Percentiles rank a stretch among this genome's conserved stretches.
Conservation (phyloP, 225 moss, liverwort and hornwort species). For the Pleurozium schreberi region DNA sequence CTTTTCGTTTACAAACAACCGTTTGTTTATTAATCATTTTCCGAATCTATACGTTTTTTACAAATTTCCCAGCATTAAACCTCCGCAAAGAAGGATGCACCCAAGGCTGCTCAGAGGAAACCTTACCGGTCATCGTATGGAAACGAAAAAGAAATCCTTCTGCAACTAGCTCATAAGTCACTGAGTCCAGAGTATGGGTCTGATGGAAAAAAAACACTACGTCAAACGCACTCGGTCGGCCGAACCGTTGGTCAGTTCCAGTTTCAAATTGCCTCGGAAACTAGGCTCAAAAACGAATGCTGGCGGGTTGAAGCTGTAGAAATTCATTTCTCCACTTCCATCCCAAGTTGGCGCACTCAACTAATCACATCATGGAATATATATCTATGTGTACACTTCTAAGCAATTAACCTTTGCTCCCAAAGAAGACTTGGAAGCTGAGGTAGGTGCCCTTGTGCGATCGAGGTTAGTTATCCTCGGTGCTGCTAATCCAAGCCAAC, state of each 20-base stretch:
- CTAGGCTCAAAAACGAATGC: slow-evolving; percentile 1
- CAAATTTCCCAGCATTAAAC: no score
- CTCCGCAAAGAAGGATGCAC: neutral
- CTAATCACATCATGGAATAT: neutral
- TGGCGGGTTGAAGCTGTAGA: slow-evolving; percentile 7
- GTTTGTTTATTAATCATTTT: neutral
- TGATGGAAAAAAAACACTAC: neutral
- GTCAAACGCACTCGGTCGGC: neutral
- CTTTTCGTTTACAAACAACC: neutral
- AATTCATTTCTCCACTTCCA: neutral
- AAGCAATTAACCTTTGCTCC: neutral
- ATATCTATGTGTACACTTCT: no score
- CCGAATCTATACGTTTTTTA: neutral
- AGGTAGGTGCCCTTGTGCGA: neutral
- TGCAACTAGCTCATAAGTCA: neutral
- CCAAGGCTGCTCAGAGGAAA: neutral
- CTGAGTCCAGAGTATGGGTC: no score
- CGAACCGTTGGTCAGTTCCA: neutral
- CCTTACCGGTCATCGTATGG: neutral
- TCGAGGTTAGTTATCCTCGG: neutral
- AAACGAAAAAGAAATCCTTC: neutral
- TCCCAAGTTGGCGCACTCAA: neutral
- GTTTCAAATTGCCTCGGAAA: neutral
- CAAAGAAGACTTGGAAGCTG: neutral
- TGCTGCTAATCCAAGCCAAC: neutral